Evolutionary conservation across 164 flowering plant genomes (phyloP), one percentile per base, ranked within the genome.

Genomic region (Berberis vulgaris): DNA sequence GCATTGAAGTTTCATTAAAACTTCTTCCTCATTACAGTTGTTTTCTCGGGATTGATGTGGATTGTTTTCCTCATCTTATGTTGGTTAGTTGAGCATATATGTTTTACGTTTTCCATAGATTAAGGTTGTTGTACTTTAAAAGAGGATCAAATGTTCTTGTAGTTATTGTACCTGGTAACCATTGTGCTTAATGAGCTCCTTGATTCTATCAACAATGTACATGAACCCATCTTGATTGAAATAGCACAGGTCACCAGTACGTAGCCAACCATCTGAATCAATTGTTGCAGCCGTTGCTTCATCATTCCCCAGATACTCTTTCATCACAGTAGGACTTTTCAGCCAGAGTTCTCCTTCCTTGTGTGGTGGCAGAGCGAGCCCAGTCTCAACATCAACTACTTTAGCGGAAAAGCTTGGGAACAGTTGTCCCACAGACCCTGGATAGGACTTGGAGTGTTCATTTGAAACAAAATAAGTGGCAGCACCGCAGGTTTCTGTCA

Each of bases 131-230:
- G 26, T 26, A 26, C 26, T 26, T 26, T 26, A 26, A 26, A 26
- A 26, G 26, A 26, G 26, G 26, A 26, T 26, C 0, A 26, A 26
- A 26, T 26, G 26, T 26, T 26, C 26, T 26, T 11, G 8, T 45
- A 5, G 62, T n/a, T 7, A 12, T 6, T 38, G 10, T 58, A 84
- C 90, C 86, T 88, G 92, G 70, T 80, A 88, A 1, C 88, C 96
- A 61, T 88, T 84, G 65, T 86, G 83, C 77, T 88, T 88, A 64
- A 86, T 88, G 26, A 88, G 83, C 67, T 88, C 96, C 79, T 86
- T 88, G 12, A 86, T 78, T 65, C 92, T 50, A 69, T 86, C 96
- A 47, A 88, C 92, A 9, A 88, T 67, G 65, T 77, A 82, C 6
- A 86, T 54, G 62, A 58, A 81, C 1, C 92, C 92, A 59, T 85